Base-by-base conservation (phyloP, 352 stramenopile species). In the Globisporangium solare region DNA sequence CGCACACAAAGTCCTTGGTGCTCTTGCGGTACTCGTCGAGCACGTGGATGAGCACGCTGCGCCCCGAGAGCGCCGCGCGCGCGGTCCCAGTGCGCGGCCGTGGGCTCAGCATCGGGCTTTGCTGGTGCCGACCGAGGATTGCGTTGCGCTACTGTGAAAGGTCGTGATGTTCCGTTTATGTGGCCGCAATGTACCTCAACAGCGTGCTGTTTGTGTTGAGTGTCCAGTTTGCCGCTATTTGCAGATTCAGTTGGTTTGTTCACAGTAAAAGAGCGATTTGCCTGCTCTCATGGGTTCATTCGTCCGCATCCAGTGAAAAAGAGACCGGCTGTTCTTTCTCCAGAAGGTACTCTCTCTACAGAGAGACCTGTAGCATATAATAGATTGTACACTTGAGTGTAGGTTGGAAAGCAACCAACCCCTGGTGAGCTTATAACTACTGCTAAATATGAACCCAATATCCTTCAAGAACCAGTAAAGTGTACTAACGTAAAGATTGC, bases 21-120 rank as follows among this genome's bases (percentile, higher is more conserved):
- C 76, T 83, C 60, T 93, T 90, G 63, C 85, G 84, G 61, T 83
- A 82, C 64, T 96, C 86, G 63, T 97, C 89, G 52, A 92, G 94
- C 35, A 97, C 89, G 58, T 96, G 87, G 61, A 97, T 97, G 37
- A 92, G 68, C 39, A 97, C 78, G 47, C 61, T 86, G 15, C 70
- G 70, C 20, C 43, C 47, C 8, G 6, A n/a, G 5, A 18, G 13
- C 17, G 12, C 12, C 17, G 39, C 39, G 12, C 13, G 13, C 1
- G 39, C 39, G 12, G 39, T 6, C 10, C 39, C 39, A n/a, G 6
- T 43, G 41, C 24, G 51, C 4, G 51, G 15, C 21, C 41, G 17
- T 22, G 51, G 17, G 24, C 40, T 58, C 51, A 58, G 40, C 51
- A 58, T 58, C 6, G 12, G n/a, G 51, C 10, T 14, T 49, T 37